A percentile compares a stretch with the other conserved stretches of the same genome.
phyloP scores from a whole-genome alignment of 176 grass and related monocot genomes.

The Pharus latifolius region DNA sequence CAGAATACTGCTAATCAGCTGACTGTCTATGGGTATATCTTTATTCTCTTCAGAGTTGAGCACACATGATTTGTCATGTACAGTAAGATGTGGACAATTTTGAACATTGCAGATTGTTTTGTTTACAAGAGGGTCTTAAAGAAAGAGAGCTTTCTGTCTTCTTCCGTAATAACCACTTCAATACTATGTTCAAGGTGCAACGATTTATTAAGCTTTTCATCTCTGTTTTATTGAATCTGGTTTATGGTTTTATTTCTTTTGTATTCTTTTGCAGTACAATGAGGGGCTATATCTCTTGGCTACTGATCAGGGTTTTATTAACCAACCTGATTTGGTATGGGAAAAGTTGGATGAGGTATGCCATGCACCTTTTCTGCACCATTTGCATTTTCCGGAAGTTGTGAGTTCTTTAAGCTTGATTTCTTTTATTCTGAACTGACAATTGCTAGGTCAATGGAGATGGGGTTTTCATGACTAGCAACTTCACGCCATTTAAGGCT shows the following conservation, averaged over 20 bases:
- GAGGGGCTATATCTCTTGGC: slow-evolving; percentile 84
- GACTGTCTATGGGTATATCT: slow-evolving; percentile 82
- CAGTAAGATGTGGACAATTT: slow-evolving; percentile 8
- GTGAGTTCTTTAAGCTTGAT: background rate
- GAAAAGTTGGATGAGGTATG: slow-evolving; percentile 96
- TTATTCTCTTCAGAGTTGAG: background rate
- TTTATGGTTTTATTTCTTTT: background rate
- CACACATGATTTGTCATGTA: background rate
- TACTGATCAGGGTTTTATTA: slow-evolving; percentile 95
- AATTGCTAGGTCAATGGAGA: slow-evolving; percentile 83
- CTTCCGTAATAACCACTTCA: slow-evolving; percentile 99
- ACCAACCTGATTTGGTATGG: slow-evolving; percentile 97
- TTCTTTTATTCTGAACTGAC: slow-evolving; percentile 19
- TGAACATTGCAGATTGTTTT: slow-evolving; percentile 63
- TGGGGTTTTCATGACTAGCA: slow-evolving; percentile 85
- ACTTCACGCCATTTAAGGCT: slow-evolving; percentile 79
- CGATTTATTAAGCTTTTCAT: background rate
- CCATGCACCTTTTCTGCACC: background rate
- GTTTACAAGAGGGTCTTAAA: slow-evolving; percentile 91
- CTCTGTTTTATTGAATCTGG: background rate
- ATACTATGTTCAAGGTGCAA: slow-evolving; percentile 95
- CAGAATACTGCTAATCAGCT: slow-evolving; percentile 77
- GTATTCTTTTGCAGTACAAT: slow-evolving; percentile 55
- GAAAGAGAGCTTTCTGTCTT: slow-evolving; percentile 95
- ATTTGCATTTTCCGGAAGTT: background rate